Evolutionary conservation across 306 rosid genomes (phyloP).

Genomic region (Vicia villosa): DNA sequence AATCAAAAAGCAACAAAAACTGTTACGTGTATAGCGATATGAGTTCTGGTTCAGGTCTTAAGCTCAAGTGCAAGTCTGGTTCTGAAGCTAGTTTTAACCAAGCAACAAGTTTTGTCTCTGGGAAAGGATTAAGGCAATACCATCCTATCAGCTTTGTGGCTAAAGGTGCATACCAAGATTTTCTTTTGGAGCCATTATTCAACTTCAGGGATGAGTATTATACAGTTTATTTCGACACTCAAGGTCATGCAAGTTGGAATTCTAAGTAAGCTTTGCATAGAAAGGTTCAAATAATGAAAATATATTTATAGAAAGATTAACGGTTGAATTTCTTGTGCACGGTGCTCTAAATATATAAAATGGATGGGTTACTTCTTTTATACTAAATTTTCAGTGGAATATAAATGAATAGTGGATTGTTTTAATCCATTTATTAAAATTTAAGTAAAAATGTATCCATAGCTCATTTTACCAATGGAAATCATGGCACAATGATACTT

Average conservation of each 20-base stretch:
- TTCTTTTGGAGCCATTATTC: conserved; percentile 71
- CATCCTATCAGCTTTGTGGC: conserved; percentile 80
- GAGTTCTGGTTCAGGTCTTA: conserved; percentile 42
- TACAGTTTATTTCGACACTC: conserved; percentile 70
- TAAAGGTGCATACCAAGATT: conserved; percentile 58
- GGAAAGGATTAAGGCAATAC: conserved; percentile 56
- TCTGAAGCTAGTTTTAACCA: conserved; percentile 40
- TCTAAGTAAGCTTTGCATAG: no score
- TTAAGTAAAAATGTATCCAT: no score
- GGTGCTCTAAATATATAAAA: no score
- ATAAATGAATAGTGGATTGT: no score
- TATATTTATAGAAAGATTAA: no score
- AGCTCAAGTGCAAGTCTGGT: conserved; percentile 54
- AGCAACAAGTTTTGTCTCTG: conserved; percentile 63
- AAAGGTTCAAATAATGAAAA: no score
- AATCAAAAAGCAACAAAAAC: conserved; percentile 52
- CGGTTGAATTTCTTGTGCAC: no score
- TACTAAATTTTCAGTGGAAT: no score
- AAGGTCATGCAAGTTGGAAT: conserved; percentile 10
- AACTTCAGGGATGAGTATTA: conserved; percentile 69
- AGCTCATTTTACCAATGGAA: no score
- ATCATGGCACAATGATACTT: no score
- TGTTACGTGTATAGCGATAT: conserved; percentile 57
- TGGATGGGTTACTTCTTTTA: no score
- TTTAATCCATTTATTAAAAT: no score